A percentile compares a stretch with the other conserved stretches of the same genome.
Evolutionary conservation across 495 filamentous ascomycete genomes (phyloP).

Genomic region (Trichoderma asperelloides): DNA sequence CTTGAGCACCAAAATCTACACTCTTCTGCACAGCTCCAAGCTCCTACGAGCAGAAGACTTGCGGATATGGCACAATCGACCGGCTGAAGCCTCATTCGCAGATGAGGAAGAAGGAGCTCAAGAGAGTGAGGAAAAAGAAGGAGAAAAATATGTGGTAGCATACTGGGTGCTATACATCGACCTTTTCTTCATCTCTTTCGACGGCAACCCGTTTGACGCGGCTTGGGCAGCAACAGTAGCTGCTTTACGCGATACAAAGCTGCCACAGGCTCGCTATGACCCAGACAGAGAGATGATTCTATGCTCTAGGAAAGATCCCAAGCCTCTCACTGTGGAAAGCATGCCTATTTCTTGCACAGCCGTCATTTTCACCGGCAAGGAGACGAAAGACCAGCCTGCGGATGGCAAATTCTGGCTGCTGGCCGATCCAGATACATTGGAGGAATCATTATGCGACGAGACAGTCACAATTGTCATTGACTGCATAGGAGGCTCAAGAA

Average conservation of each 20-base stretch:
- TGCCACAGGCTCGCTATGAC: conserved; percentile 86
- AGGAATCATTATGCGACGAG: conserved; percentile 76
- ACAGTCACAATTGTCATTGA: conserved; percentile 64
- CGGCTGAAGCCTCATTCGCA: conserved; percentile 23
- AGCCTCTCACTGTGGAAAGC: conserved; percentile 45
- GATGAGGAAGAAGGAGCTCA: conserved; percentile 36
- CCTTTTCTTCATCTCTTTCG: conserved; percentile 78
- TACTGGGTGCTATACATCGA: conserved; percentile 96
- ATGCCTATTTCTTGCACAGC: conserved; percentile 66
- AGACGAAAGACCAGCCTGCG: conserved; percentile 47
- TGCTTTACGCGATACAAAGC: conserved; percentile 65
- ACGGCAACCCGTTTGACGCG: conserved; percentile 83
- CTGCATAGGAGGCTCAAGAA: conserved; percentile 37
- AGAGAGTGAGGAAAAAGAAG: conserved; percentile 24
- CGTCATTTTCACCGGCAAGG: conserved; percentile 61
- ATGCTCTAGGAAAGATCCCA: conserved; percentile 53
- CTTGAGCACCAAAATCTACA: conserved; percentile 65
- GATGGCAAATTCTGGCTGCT: conserved; percentile 60
- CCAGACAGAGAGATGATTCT: conserved; percentile 66
- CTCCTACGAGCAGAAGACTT: conserved; percentile 56
- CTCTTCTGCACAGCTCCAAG: conserved; percentile 58
- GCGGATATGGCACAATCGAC: conserved; percentile 56
- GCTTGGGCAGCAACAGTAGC: conserved; percentile 78
- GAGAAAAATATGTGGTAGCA: conserved; percentile 51
- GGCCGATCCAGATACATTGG: conserved; percentile 80